Percentiles rank a stretch among this genome's conserved stretches.
Conservation (phyloP, 1,139 yeast species). For the Suhomyces atakaporum region DNA sequence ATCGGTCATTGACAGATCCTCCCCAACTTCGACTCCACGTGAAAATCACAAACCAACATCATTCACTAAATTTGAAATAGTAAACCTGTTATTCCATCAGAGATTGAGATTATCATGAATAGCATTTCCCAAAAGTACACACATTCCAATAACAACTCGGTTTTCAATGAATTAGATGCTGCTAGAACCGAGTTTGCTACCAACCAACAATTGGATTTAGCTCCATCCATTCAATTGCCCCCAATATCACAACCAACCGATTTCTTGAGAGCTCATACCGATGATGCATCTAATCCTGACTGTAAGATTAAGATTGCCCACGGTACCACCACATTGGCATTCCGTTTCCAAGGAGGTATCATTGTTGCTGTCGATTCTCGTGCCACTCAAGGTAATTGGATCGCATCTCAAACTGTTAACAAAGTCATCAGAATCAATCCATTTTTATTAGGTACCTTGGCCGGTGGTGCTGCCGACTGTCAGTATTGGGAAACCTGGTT, state of each 20-base stretch:
- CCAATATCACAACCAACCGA: conserved; percentile 93
- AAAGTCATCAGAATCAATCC: conserved; percentile 97
- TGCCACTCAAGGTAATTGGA: conserved; percentile 98
- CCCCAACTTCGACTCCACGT: background rate
- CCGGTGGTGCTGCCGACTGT: conserved; percentile 99
- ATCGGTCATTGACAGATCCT: background rate
- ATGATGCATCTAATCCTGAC: conserved; percentile 88
- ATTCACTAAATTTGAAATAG: too few relatives aligned
- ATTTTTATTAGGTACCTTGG: conserved; percentile 94
- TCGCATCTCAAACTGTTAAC: conserved; percentile 96
- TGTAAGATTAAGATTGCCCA: conserved; percentile 96
- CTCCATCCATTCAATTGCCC: conserved; percentile 74
- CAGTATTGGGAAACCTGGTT: conserved; percentile 99
- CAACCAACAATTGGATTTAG: conserved; percentile 38
- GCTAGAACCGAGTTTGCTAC: conserved; percentile 26
- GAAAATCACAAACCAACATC: background rate
- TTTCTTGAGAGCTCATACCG: conserved; percentile 95
- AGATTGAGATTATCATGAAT: too few relatives aligned
- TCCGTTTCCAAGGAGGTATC: conserved; percentile 94
- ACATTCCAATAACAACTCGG: conserved; percentile 31
- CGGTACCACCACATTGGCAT: conserved; percentile 97
- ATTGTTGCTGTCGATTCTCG: conserved; percentile 96
- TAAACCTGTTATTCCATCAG: too few relatives aligned
- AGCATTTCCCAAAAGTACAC: conserved; percentile 43
- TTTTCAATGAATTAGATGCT: conserved; percentile 32